Percentiles rank a stretch among this genome's conserved stretches.
These are phyloP conservation scores for Ettlia oleoabundans DNA, from an alignment of 139 green algal genomes.

Conservation along the genomic window DNA sequence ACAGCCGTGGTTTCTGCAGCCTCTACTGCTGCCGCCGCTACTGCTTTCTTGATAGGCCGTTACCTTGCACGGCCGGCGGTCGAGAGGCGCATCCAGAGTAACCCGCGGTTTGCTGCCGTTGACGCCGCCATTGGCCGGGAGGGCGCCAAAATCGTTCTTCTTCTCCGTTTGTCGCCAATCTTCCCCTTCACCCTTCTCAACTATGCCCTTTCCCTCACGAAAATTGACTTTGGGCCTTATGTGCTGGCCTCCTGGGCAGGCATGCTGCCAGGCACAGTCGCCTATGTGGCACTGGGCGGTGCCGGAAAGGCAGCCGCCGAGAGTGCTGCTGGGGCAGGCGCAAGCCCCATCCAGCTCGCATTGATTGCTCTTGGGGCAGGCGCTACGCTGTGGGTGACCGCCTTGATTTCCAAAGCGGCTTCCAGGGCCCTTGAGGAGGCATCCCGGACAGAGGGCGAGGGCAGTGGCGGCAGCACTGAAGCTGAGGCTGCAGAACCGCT, in stretches of 20 bases:
- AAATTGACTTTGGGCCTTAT: slow-evolving; percentile 64
- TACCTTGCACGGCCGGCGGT: slow-evolving; percentile 68
- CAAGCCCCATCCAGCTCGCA: slow-evolving; percentile 39
- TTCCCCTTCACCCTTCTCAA: slow-evolving; percentile 81
- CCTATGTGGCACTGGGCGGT: slow-evolving; percentile 78
- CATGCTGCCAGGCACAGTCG: slow-evolving; percentile 85
- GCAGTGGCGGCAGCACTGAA: background rate
- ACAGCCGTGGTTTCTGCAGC: slow-evolving; percentile 70
- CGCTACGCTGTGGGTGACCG: slow-evolving; percentile 66
- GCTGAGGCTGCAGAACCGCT: no score
- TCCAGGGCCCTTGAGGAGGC: slow-evolving; percentile 52
- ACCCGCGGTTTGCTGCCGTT: slow-evolving; percentile 55
- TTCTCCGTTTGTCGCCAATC: slow-evolving; percentile 78
- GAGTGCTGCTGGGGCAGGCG: slow-evolving; percentile 40
- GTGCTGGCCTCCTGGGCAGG: slow-evolving; percentile 76
- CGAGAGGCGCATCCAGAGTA: slow-evolving; percentile 38
- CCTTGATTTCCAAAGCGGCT: slow-evolving; percentile 60
- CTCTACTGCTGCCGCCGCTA: slow-evolving; percentile 62
- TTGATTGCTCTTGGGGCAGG: slow-evolving; percentile 67
- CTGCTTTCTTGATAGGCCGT: slow-evolving; percentile 73
- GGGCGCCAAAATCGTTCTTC: slow-evolving; percentile 69
- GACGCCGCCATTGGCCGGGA: slow-evolving; percentile 57
- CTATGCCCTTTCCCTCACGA: slow-evolving; percentile 73
- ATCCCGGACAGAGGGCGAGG: background rate
- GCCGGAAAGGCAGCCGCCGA: slow-evolving; percentile 61